Conservation (phyloP, 108 stramenopile genomes). For the Cyclotella sp. region DNA sequence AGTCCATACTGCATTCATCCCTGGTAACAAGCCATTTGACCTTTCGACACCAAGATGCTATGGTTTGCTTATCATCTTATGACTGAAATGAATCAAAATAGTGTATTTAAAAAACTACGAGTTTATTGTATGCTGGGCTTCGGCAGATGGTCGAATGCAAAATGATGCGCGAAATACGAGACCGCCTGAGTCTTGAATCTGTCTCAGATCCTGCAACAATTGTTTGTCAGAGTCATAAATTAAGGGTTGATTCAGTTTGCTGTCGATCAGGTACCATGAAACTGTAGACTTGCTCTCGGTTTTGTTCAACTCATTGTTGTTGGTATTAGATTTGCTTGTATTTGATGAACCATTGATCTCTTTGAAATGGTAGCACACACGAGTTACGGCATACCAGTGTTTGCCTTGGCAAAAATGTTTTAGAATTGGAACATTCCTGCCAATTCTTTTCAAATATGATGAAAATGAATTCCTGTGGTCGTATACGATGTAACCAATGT, state of each 20-base stretch:
- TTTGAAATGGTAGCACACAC: constrained; percentile 22
- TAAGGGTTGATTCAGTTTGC: constrained; percentile 14
- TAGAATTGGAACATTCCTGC: constrained; percentile 27
- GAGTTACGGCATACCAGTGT: constrained; percentile 59
- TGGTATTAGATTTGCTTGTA: neutral
- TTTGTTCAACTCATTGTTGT: neutral
- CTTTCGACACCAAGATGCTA: too few species aligned
- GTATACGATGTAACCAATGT: constrained; percentile 50
- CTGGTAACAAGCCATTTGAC: too few species aligned
- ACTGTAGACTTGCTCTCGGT: neutral
- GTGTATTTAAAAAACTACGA: too few species aligned
- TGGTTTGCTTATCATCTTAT: too few species aligned
- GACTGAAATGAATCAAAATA: too few species aligned
- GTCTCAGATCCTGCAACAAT: constrained; percentile 15
- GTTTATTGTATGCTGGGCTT: neutral
- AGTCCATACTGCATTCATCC: too few species aligned
- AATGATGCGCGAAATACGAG: constrained; percentile 37
- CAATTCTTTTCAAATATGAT: constrained; percentile 21
- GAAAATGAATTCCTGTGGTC: constrained; percentile 12
- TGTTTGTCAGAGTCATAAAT: constrained; percentile 22
- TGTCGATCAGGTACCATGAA: constrained; percentile 42
- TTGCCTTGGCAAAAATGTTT: constrained; percentile 30
- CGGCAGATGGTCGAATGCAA: neutral
- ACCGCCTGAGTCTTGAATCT: constrained; percentile 28
- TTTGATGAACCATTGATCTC: neutral